These are phyloP conservation scores for Cicer chorassanicum DNA, from an alignment of 306 rosid genomes.

Conservation along the genomic window DNA sequence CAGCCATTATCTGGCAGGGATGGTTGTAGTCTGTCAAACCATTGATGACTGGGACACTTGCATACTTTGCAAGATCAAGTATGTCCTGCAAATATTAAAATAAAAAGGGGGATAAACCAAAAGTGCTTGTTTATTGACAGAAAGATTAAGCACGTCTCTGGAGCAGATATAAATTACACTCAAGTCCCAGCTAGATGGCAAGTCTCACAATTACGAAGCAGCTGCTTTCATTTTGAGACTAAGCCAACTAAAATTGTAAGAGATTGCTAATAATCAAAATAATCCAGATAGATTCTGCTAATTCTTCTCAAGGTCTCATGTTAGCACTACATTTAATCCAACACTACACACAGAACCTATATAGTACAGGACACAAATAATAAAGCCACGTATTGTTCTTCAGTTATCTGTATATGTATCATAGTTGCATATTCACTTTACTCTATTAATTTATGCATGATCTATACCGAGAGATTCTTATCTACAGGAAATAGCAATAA, in stretches of 20 bases:
- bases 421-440: constrained; percentile 7
- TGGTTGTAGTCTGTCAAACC: constrained; percentile 98
- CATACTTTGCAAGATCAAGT: constrained; percentile 83
- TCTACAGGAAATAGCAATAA: constrained; percentile 26
- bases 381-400: constrained; percentile 16
- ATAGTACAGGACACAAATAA: background rate
- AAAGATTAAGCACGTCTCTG: constrained; percentile 16
- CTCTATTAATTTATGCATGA: constrained; percentile 1
- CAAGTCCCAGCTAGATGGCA: background rate
- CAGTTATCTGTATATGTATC: background rate
- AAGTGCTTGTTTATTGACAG: background rate
- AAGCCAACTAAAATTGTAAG: background rate
- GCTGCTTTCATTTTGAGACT: constrained; percentile 10
- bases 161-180: background rate
- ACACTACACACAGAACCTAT: constrained; percentile 1
- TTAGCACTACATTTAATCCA: constrained; percentile 24
- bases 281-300: constrained; percentile 3
- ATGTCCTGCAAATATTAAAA: constrained; percentile 68
- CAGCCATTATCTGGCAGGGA: constrained; percentile 98
- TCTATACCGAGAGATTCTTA: background rate
- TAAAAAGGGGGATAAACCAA: constrained; percentile 13
- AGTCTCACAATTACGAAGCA: constrained; percentile 22
- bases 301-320: constrained; percentile 28
- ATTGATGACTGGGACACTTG: constrained; percentile 88
- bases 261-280: background rate